Conservation (phyloP, 768 basidiomycete genomes). For the Termitomyces sp. region DNA sequence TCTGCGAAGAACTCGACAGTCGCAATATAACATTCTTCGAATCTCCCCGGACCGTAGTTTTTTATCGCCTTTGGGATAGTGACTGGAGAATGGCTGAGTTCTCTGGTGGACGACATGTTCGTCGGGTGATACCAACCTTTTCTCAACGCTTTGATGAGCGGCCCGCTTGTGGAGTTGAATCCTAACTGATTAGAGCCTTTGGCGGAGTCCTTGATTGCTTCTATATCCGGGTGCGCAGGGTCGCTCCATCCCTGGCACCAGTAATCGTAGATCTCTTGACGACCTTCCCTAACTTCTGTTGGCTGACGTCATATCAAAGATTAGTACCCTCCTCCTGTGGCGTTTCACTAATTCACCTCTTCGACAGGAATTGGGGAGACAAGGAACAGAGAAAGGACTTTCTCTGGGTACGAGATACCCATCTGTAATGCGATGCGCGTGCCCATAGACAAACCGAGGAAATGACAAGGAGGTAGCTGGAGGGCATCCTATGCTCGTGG, state of each 20-base stretch:
- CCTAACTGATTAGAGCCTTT: conserved; percentile 25
- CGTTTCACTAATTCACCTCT: conserved; percentile 25
- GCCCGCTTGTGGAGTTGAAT: conserved; percentile 25
- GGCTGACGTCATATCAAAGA: conserved; percentile 23
- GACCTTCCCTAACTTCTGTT: conserved; percentile 29
- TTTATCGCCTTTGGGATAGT: conserved; percentile 22
- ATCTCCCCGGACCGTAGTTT: conserved; percentile 26
- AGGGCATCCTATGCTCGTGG: conserved; percentile 31
- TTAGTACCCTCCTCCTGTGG: background rate
- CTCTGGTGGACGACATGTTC: conserved; percentile 4
- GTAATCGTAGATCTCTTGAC: conserved; percentile 29
- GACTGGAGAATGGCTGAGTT: conserved; percentile 19
- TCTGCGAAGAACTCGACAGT: conserved; percentile 33
- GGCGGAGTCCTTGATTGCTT: conserved; percentile 7
- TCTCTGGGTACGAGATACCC: conserved; percentile 31
- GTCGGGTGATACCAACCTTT: background rate
- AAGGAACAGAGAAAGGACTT: conserved; percentile 34
- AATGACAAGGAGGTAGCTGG: conserved; percentile 34
- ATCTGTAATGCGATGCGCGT: conserved; percentile 32
- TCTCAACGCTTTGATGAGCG: conserved; percentile 26
- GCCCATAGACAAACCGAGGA: conserved; percentile 38
- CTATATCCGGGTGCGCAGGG: conserved; percentile 2
- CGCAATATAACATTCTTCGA: conserved; percentile 30
- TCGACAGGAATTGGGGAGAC: conserved; percentile 33
- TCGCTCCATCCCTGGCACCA: conserved; percentile 13